Percentiles rank a stretch among this genome's conserved stretches.
phyloP scores from a whole-genome alignment of 495 filamentous ascomycete species.

The Friedmanniomyces simplex region DNA sequence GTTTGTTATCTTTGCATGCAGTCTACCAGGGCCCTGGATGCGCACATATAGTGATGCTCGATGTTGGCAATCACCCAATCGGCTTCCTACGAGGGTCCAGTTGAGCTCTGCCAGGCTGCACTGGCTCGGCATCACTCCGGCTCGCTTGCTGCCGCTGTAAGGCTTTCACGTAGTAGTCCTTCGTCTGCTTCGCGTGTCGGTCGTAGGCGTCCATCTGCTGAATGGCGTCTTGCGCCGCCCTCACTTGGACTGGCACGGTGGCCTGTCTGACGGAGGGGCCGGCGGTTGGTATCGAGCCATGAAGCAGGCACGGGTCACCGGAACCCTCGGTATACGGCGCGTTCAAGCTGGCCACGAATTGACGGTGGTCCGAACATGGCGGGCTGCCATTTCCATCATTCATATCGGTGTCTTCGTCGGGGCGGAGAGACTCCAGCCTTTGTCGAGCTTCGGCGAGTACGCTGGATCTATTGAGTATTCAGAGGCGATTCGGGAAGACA shows the following conservation, averaged over 20 bases:
- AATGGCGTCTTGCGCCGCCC: not conserved
- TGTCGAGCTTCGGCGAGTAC: not conserved
- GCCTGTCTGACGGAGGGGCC: not conserved
- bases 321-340: not conserved
- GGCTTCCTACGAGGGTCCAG: not conserved
- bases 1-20: no score
- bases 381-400: no score
- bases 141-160: not conserved
- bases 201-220: conserved; percentile 6
- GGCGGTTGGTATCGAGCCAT: not conserved
- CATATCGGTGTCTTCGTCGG: not conserved
- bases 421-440: not conserved
- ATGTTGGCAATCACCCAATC: not conserved
- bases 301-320: not conserved
- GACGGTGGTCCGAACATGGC: no score
- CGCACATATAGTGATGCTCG: not conserved
- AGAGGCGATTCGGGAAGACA: not conserved
- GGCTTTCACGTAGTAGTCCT: conserved; percentile 1
- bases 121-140: not conserved
- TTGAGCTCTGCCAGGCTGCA: not conserved
- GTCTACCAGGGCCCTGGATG: not conserved
- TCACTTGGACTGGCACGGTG: not conserved
- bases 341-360: not conserved
- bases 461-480: not conserved
- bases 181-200: not conserved